A percentile compares a stretch with the other conserved stretches of the same genome.
Evolutionary conservation across 331 rosid genomes (phyloP).

Genomic region (Dryas integrifolia): DNA sequence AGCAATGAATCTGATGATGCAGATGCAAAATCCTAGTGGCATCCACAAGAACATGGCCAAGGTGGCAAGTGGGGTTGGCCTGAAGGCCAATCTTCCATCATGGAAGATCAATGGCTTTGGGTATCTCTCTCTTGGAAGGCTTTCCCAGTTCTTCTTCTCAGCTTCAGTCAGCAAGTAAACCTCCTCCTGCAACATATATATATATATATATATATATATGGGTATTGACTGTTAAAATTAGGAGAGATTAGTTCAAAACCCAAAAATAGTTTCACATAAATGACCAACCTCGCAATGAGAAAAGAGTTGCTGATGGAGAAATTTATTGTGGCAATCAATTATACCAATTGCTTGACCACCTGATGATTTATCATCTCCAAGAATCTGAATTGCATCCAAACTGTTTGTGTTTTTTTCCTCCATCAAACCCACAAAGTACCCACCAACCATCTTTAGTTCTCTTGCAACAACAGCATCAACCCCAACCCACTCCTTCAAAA

Average conservation of each 20-base stretch:
- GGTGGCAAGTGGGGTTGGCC: constrained; percentile 48
- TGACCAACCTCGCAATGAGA: constrained; percentile 62
- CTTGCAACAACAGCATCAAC: constrained; percentile 66
- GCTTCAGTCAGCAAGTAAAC: constrained; percentile 47
- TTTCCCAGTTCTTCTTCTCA: constrained; percentile 69
- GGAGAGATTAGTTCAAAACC: constrained; percentile 18
- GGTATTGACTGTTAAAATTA: background rate
- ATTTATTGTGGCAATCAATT: constrained; percentile 11
- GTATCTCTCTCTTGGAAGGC: constrained; percentile 42
- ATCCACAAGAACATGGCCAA: constrained; percentile 67
- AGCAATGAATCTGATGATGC: constrained; percentile 34
- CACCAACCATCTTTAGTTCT: constrained; percentile 59
- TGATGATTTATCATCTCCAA: constrained; percentile 37
- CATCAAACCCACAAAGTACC: constrained; percentile 70
- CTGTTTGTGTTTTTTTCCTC: constrained; percentile 32
- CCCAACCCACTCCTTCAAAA: constrained; percentile 65
- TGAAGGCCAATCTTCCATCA: constrained; percentile 82
- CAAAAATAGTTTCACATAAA: constrained; percentile 21
- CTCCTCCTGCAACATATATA: constrained; percentile 40
- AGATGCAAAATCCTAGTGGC: constrained; percentile 54
- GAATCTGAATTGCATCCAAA: constrained; percentile 13
- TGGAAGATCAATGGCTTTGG: constrained; percentile 72
- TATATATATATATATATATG: background rate
- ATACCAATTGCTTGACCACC: constrained; percentile 21
- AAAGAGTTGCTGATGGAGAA: constrained; percentile 30